Conservation (phyloP, 768 basidiomycete species). For the Roridomyces roridus region DNA sequence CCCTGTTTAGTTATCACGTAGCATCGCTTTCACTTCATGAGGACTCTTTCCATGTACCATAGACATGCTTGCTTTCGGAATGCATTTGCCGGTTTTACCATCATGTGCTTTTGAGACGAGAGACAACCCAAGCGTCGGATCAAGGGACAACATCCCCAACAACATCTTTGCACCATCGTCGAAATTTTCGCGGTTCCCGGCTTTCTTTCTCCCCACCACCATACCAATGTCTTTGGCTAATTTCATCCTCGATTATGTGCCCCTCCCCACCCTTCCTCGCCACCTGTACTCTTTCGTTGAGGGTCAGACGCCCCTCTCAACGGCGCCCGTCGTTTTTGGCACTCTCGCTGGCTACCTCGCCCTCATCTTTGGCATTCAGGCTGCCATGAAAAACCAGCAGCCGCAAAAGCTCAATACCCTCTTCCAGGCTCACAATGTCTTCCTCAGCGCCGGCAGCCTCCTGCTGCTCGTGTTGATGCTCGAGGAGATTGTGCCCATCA, state of each 20-base stretch:
- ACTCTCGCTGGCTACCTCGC: conserved; percentile 83
- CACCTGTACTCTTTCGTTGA: conserved; percentile 70
- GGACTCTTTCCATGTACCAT: conserved; percentile 11
- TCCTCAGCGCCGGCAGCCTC: conserved; percentile 85
- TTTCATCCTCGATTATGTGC: conserved; percentile 63
- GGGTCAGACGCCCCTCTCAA: conserved; percentile 83
- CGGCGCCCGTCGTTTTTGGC: conserved; percentile 72
- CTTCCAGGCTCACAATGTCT: conserved; percentile 90
- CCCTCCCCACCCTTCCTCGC: conserved; percentile 62
- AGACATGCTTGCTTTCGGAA: conserved; percentile 35
- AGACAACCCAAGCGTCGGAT: too few species aligned
- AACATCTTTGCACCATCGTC: too few species aligned
- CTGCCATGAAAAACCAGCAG: conserved; percentile 79
- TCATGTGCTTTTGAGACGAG: too few species aligned
- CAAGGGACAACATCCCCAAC: too few species aligned
- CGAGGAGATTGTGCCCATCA: conserved; percentile 88
- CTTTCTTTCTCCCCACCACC: conserved; percentile 59
- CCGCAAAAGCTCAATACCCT: conserved; percentile 79
- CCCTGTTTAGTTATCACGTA: conserved; percentile 65
- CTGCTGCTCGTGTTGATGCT: conserved; percentile 87
- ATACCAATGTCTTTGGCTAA: conserved; percentile 79
- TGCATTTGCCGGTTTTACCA: too few species aligned
- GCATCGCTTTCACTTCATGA: conserved; percentile 11
- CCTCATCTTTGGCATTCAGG: conserved; percentile 85
- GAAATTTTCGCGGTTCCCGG: too few species aligned